Conservation (phyloP, 2,329 filamentous ascomycete genomes). For the Chrysosphaeria jannelii region DNA sequence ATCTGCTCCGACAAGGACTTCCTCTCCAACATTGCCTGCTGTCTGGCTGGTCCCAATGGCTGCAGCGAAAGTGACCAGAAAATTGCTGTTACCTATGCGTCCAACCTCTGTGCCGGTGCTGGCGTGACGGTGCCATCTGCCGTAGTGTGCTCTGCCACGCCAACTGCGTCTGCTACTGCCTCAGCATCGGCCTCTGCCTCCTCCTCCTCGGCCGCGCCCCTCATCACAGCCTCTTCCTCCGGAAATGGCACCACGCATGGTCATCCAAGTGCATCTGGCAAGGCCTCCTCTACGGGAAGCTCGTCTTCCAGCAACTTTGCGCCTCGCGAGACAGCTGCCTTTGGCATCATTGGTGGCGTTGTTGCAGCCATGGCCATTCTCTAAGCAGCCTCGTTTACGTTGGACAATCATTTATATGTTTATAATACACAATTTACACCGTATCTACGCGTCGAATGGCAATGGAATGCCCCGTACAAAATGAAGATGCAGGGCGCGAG, state of each 20-base stretch:
- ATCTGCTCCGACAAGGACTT: conserved; percentile 14
- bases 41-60: conserved; percentile 6
- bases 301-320: conserved; percentile 2
- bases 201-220: conserved; percentile 3
- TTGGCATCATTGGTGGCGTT: conserved; percentile 5
- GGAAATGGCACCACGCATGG: conserved; percentile 3
- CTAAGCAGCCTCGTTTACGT: no score
- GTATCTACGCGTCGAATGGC: no score
- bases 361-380: conserved; percentile 5
- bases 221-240: conserved; percentile 1
- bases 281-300: conserved; percentile 3
- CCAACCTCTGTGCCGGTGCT: conserved; percentile 8
- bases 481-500: no score
- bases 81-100: conserved; percentile 8
- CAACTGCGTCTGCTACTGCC: conserved; percentile 1
- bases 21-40: conserved; percentile 12
- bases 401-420: no score
- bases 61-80: conserved; percentile 8
- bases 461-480: no score
- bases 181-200: conserved; percentile 1
- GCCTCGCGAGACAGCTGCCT: conserved; percentile 4
- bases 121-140: conserved; percentile 9
- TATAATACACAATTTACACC: no score
- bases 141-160: conserved; percentile 7
- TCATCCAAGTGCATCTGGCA: background rate